Evolutionary conservation across 257 asterid genomes (phyloP).

Genomic region (Lithospermum erythrorhizon): DNA sequence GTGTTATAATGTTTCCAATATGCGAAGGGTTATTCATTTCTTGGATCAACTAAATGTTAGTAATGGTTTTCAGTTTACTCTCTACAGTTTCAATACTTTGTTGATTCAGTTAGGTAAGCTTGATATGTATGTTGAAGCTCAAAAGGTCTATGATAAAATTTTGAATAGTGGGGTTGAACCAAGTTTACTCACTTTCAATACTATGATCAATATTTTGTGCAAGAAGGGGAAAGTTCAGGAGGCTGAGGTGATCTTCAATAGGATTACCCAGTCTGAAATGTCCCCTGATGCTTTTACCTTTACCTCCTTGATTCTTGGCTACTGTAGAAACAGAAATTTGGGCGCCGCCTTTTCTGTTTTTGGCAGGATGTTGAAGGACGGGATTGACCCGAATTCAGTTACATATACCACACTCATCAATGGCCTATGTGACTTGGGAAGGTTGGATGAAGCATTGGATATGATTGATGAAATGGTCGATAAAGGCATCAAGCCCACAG

Average conservation of each 20-base stretch:
- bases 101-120: conserved; percentile 75
- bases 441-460: conserved; percentile 54
- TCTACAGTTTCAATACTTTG: conserved; percentile 71
- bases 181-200: conserved; percentile 60
- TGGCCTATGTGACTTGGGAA: conserved; percentile 62
- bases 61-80: conserved; percentile 32
- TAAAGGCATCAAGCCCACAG: conserved; percentile 56
- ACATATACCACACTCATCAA: conserved; percentile 64
- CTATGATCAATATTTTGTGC: conserved; percentile 70
- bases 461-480: conserved; percentile 67
- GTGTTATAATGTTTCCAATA: background rate
- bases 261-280: conserved; percentile 44
- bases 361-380: conserved; percentile 59
- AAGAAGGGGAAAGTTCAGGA: conserved; percentile 68
- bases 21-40: conserved; percentile 21
- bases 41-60: conserved; percentile 34
- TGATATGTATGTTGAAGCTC: conserved; percentile 57
- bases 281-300: conserved; percentile 74
- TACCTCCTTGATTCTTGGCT: conserved; percentile 75
- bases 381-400: conserved; percentile 60
- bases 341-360: conserved; percentile 57
- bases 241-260: conserved; percentile 55
- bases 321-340: conserved; percentile 58
- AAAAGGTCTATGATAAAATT: conserved; percentile 34
- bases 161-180: conserved; percentile 49